phyloP scores from a whole-genome alignment of 495 filamentous ascomycete genomes.

The Opeltia flavorubescens region DNA sequence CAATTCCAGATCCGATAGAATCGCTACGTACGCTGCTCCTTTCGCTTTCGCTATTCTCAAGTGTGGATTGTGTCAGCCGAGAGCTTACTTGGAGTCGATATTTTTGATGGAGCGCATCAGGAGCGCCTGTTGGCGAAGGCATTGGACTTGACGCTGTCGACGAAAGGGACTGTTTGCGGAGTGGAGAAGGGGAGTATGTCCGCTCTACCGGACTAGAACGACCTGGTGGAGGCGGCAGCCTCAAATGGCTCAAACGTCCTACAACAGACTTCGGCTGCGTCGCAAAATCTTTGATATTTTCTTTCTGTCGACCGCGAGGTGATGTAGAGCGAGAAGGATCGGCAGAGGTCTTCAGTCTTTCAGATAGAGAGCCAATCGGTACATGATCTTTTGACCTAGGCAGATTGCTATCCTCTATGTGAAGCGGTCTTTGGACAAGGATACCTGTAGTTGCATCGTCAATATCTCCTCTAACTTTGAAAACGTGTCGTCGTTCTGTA shows the following conservation, averaged over 20 bases:
- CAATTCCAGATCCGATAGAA: constrained; percentile 18
- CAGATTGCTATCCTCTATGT: constrained; percentile 6
- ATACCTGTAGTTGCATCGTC: constrained; percentile 9
- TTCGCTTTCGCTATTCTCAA: constrained; percentile 12
- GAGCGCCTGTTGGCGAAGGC: constrained; percentile 5
- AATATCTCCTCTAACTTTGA: constrained; percentile 39
- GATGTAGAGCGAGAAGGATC: constrained; percentile 12
- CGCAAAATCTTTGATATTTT: constrained; percentile 2
- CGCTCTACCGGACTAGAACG: constrained; percentile 8
- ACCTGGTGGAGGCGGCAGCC: constrained; percentile 13
- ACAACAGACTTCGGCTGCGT: constrained; percentile 3
- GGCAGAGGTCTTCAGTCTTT: constrained; percentile 10
- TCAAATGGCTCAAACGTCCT: constrained; percentile 9
- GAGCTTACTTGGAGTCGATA: constrained; percentile 5
- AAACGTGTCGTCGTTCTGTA: constrained; percentile 53
- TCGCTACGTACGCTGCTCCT: constrained; percentile 18
- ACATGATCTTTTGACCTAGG: background rate
- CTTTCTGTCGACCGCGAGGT: constrained; percentile 12
- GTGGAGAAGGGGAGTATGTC: constrained; percentile 16
- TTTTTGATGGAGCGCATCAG: constrained; percentile 9
- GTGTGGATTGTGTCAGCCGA: background rate
- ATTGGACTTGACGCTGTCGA: constrained; percentile 3
- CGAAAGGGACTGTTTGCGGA: constrained; percentile 10
- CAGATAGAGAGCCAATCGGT: constrained; percentile 13
- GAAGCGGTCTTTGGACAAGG: constrained; percentile 3